Base-by-base conservation (phyloP, 805 yeast genomes). In the Blastobotrys robertii region DNA sequence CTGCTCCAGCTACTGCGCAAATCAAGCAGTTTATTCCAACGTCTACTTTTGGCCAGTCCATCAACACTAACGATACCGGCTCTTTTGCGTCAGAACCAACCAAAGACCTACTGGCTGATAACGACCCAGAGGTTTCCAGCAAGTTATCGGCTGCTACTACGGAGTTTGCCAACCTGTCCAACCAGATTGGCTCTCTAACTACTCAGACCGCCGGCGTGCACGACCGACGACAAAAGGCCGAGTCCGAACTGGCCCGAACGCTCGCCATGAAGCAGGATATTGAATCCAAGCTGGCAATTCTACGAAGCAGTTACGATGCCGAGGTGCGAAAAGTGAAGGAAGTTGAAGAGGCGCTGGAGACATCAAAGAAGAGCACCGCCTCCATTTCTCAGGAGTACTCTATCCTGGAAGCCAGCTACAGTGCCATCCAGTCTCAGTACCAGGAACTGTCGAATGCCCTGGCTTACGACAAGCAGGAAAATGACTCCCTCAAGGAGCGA, bases 151-250 rank as follows among this genome's bases (percentile, higher is more conserved):
- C 76, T 46, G 90, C 95, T 3, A 77, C 92, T 5, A 74, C 87
- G 7, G 95, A 85, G 53, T 73, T 86, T 59, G 95, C 94, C 11
- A 85, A 88, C 52, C 69, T 84, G 34, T 82, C 94, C 0, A 84
- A 81, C 53, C 95, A 88, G 65, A 80, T 85, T 50, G 77, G 77
- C 49, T 82, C 95, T 0, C 67, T 90, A 50, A 74, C 87, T 1
- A 64, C 72, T 15, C 95, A 87, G 61, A 84, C 94, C 1, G 68
- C 83, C 1, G 72, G 70, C 11, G 70, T 83, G 28, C 79, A 79
- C 46, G 81, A 76, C 15, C 83, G 83, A 62, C 79, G 85, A 48
- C 66, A 74, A 13, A 73, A 78, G 47, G 86, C 95, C 1, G 86
- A 81, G 55, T 77, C 74, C 44, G 96, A 90, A 56, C 69, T 88